phyloP scores from a whole-genome alignment of 129 eudicot genomes.

The Mikania micrantha region DNA sequence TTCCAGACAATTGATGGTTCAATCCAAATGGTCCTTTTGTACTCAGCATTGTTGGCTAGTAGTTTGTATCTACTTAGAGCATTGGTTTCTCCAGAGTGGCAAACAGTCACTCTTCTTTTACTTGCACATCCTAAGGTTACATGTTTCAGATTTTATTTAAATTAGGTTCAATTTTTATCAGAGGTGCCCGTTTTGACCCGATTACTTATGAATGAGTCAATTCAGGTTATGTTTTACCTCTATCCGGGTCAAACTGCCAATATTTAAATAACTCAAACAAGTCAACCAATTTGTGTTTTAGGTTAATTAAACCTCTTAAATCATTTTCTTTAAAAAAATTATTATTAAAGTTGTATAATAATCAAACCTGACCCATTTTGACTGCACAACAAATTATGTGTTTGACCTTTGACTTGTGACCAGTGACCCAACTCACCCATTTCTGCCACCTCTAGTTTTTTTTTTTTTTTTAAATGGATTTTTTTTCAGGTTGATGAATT shows the following conservation, averaged over 20 bases:
- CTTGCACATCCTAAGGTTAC: conserved; percentile 51
- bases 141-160: background rate
- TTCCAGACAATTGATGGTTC: conserved; percentile 39
- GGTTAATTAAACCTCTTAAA: background rate
- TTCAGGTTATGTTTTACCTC: background rate
- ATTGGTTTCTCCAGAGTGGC: conserved; percentile 52
- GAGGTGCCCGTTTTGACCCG: too few relatives aligned
- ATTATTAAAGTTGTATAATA: background rate
- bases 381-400: background rate
- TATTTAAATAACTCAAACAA: background rate
- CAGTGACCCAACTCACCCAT: background rate
- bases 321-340: background rate
- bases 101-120: conserved; percentile 46
- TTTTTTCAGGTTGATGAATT: conserved; percentile 64
- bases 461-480: background rate
- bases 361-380: background rate
- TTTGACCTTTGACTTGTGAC: background rate
- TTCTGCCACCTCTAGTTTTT: background rate
- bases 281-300: background rate
- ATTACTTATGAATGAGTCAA: background rate
- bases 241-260: background rate
- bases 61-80: conserved; percentile 49
- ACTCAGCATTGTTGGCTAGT: conserved; percentile 56
- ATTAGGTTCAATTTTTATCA: background rate
- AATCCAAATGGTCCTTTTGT: conserved; percentile 33